A percentile compares a stretch with the other conserved stretches of the same genome.
These are phyloP conservation scores for Casuarina glauca DNA, from an alignment of 306 rosid species.

Conservation along the genomic window DNA sequence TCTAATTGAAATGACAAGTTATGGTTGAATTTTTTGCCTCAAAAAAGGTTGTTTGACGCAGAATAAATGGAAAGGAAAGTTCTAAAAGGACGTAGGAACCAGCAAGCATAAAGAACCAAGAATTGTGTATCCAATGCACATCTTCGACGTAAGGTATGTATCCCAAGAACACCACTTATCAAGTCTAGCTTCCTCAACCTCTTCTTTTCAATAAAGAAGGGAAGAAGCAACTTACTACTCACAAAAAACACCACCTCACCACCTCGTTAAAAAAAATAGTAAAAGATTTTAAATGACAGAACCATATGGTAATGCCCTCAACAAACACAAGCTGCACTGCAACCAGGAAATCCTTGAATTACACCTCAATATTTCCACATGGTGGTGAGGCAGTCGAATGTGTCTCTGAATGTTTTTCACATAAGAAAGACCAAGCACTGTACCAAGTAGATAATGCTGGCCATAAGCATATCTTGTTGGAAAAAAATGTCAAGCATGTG, in stretches of 20 bases:
- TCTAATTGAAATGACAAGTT: background rate
- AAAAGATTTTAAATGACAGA: background rate
- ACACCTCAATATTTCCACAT: background rate
- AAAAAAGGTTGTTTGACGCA: background rate
- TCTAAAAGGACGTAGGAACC: constrained; percentile 13
- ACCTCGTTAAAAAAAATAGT: too few relatives aligned
- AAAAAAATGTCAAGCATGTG: background rate
- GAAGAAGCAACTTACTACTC: too few relatives aligned
- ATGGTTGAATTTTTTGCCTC: background rate
- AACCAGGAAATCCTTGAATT: background rate
- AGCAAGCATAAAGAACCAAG: background rate
- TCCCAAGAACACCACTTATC: background rate
- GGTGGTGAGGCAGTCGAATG: background rate
- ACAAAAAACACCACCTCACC: too few relatives aligned
- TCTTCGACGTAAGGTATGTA: background rate
- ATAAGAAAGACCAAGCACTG: background rate
- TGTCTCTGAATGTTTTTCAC: background rate
- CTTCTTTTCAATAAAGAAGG: background rate
- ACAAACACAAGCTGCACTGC: background rate
- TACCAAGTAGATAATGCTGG: background rate
- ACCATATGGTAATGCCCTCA: background rate
- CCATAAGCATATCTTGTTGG: background rate
- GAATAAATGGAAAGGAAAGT: background rate
- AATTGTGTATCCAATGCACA: background rate
- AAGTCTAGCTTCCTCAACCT: background rate